Evolutionary conservation across 371 early-diverging fungal genomes (phyloP), one percentile per base, ranked within the genome.

Genomic region (Syncephalastrum contaminatum): DNA sequence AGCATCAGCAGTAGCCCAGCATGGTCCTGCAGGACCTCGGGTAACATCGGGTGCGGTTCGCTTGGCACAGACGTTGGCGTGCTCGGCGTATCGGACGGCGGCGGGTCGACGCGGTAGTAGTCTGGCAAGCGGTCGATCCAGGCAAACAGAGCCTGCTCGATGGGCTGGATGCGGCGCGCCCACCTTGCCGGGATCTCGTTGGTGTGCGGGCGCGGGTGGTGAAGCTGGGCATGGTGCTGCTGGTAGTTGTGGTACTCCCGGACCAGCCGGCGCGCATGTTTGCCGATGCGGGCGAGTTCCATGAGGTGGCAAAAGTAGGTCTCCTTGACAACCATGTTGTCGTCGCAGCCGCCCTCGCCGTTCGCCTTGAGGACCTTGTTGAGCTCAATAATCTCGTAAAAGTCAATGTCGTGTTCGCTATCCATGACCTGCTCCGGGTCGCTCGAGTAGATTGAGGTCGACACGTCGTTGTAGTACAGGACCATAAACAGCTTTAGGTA

Each of bases 81-180:
- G n/a, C 47, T 30, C 22, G 39, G 27, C 15, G 44, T 40, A 25
- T 40, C 12, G 15, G 21, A 30, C 12, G 69, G 63, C 20, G 62
- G 62, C 0, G 69, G 70, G 42, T 74, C 71, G 2, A 69, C 62
- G 15, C 69, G 72, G 40, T 70, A 70, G 24, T 68, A 54, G 1
- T 56, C 54, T 0, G 76, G 72, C 6, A 75, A 40, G 4, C 69
- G 69, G 24, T 67, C 68, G 42, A 67, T 72, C 77, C 77, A 77
- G 39, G 54, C 60, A 4, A 69, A 64, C 12, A 77, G 45, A 1
- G 64, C 62, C n/a, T 71, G 40, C 39, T 77, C 77, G 8, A 77
- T 43, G 16, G 56, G 54, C 40, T 69, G 67, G 3, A 73, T 57
- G 25, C 58, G 59, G 16, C 63, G 66, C 1, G 61, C 58, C 71